Conservation (phyloP, 306 rosid genomes). For the Rosa lucieae region DNA sequence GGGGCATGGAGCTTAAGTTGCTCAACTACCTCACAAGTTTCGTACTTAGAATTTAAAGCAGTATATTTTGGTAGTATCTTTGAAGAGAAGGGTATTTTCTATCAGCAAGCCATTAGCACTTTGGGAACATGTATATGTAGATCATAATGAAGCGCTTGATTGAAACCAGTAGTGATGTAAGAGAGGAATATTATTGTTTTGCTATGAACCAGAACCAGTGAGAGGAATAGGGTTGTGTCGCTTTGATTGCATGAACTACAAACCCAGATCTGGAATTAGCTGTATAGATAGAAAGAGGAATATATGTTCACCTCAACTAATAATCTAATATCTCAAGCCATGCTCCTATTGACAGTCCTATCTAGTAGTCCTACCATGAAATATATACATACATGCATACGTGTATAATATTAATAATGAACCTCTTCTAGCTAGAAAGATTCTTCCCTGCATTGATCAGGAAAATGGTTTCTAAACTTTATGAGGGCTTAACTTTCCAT, state of each 20-base stretch:
- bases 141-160: slow-evolving; percentile 15
- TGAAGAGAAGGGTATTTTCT: background rate
- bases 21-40: slow-evolving; percentile 5
- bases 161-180: slow-evolving; percentile 5
- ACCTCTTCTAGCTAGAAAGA: background rate
- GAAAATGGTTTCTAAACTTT: background rate
- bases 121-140: slow-evolving; percentile 5
- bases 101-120: slow-evolving; percentile 6
- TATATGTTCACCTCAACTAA: slow-evolving; percentile 1
- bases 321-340: background rate
- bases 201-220: background rate
- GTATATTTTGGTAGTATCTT: slow-evolving; percentile 3
- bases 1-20: slow-evolving; percentile 7
- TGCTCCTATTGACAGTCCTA: slow-evolving; percentile 10
- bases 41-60: background rate
- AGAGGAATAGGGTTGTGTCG: background rate
- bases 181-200: background rate
- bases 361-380: slow-evolving; percentile 6
- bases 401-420: background rate
- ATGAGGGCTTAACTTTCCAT: background rate
- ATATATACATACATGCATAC: background rate
- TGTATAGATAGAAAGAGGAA: background rate
- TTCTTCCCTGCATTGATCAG: background rate
- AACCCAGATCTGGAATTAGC: background rate
- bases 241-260: slow-evolving; percentile 5